A percentile compares a stretch with the other conserved stretches of the same genome.
These are phyloP conservation scores for Cruciata laevipes DNA, from an alignment of 257 asterid genomes.

Conservation along the genomic window DNA sequence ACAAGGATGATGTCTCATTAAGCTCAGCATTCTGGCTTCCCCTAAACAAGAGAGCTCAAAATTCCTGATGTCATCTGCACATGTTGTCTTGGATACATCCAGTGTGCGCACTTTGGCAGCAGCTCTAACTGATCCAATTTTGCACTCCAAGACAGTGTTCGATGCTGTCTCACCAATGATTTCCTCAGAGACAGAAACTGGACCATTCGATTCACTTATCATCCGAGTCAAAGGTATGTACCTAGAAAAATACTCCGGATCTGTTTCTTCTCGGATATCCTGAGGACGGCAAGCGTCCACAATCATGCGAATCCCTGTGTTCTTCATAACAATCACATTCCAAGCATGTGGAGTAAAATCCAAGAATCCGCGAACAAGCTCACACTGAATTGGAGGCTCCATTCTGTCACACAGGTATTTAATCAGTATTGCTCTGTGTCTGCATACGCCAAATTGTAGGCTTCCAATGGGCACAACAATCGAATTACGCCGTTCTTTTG, in stretches of 20 bases:
- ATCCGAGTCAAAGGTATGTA: constrained; percentile 78
- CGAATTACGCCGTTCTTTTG: constrained; percentile 57
- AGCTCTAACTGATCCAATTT: constrained; percentile 60
- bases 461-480: constrained; percentile 80
- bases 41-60: constrained; percentile 78
- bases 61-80: constrained; percentile 54
- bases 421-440: constrained; percentile 94
- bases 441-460: constrained; percentile 83
- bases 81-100: constrained; percentile 38
- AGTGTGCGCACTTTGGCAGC: constrained; percentile 78
- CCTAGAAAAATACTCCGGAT: constrained; percentile 79
- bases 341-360: constrained; percentile 95
- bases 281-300: constrained; percentile 95
- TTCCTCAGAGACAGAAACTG: constrained; percentile 52
- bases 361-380: constrained; percentile 91
- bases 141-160: constrained; percentile 61
- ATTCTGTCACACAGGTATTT: constrained; percentile 90
- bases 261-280: constrained; percentile 81
- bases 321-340: constrained; percentile 70
- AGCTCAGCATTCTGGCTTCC: constrained; percentile 77
- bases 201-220: constrained; percentile 38
- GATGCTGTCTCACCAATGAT: constrained; percentile 39
- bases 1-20: constrained; percentile 63
- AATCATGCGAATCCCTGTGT: constrained; percentile 60
- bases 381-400: constrained; percentile 89